These are phyloP conservation scores for Orbilia quercus DNA, from an alignment of 2,329 filamentous ascomycete genomes.

Conservation along the genomic window DNA sequence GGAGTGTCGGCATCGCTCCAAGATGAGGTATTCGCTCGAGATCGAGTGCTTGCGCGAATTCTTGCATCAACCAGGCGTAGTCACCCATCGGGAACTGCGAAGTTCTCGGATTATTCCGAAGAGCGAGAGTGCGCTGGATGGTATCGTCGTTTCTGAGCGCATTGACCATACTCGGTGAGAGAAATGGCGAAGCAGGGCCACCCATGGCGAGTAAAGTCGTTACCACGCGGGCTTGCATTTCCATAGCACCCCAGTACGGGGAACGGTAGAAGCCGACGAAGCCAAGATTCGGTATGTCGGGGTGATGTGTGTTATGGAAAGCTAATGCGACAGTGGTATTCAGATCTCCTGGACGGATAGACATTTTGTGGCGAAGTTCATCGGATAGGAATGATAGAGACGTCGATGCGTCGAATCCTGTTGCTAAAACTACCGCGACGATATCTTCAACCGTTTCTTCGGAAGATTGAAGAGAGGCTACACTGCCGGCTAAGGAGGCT, in stretches of 20 bases:
- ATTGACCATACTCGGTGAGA: slow-evolving; percentile 61
- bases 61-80: slow-evolving; percentile 79
- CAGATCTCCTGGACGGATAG: slow-evolving; percentile 70
- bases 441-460: slow-evolving; percentile 68
- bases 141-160: slow-evolving; percentile 66
- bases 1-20: slow-evolving; percentile 63
- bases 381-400: slow-evolving; percentile 74
- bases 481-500: slow-evolving; percentile 62
- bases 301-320: slow-evolving; percentile 74
- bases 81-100: slow-evolving; percentile 85
- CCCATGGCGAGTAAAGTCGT: slow-evolving; percentile 70
- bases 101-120: slow-evolving; percentile 67
- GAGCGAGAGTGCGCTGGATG: slow-evolving; percentile 65
- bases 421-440: slow-evolving; percentile 77
- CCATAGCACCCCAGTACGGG: slow-evolving; percentile 87
- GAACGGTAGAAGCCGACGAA: slow-evolving; percentile 87
- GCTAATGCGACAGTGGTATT: slow-evolving; percentile 71
- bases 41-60: slow-evolving; percentile 72
- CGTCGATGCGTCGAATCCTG: slow-evolving; percentile 75
- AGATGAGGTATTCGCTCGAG: slow-evolving; percentile 65
- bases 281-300: slow-evolving; percentile 72
- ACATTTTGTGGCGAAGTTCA: slow-evolving; percentile 69
- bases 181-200: slow-evolving; percentile 59
- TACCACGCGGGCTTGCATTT: slow-evolving; percentile 82
- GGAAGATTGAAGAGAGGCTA: slow-evolving; percentile 62